Evolutionary conservation across 331 rosid species (phyloP), one percentile per base, ranked within the genome.

Genomic region (Arachis monticola): DNA sequence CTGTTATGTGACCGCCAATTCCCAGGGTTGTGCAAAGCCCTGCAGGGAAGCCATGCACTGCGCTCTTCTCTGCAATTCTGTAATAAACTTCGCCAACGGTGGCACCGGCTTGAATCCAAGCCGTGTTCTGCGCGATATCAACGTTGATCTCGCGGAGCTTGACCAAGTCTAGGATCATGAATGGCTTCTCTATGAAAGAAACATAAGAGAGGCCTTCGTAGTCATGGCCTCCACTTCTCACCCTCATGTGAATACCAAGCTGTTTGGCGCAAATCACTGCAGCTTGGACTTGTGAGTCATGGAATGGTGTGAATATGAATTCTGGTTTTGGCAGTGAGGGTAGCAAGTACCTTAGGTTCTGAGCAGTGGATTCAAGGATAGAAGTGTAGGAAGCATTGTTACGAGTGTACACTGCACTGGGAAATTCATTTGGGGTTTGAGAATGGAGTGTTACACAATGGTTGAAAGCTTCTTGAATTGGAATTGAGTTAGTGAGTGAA

Each of bases 41-140:
- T 17, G 86, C 88, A 72, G 86, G 88, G 82, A 85, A 85, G 22
- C 86, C 86, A 67, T 82, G 82, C 2, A 63, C 68, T 2, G 73
- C 2, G 45, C 88, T 85, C 11, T 67, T 75, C 60, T 76, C 48
- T 0, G 84, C 67, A 67, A 85, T 85, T 59, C 70, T 75, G 64
- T 81, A 85, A 53, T 85, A 85, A 1, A 85, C 82, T 55, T 85
- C 88, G 5, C 88, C 88, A 0, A 79, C 22, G 0, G 88, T 81
- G 1, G 88, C 77, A 12, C 88, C 83, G 0, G 88, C 74, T 56
- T 84, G 88, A 50, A 85, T 68, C 88, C 88, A 85, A 0, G 86
- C 86, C 0, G 73, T 82, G 63, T 79, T 79, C 1, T 14, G 77
- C 14, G 55, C 69, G 7, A 82, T 56, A 52, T 82, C 74, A 4